Evolutionary conservation across 176 grass and related monocot species (phyloP), one percentile per base, ranked within the genome.

Genomic region (Musa troglodytarum): DNA sequence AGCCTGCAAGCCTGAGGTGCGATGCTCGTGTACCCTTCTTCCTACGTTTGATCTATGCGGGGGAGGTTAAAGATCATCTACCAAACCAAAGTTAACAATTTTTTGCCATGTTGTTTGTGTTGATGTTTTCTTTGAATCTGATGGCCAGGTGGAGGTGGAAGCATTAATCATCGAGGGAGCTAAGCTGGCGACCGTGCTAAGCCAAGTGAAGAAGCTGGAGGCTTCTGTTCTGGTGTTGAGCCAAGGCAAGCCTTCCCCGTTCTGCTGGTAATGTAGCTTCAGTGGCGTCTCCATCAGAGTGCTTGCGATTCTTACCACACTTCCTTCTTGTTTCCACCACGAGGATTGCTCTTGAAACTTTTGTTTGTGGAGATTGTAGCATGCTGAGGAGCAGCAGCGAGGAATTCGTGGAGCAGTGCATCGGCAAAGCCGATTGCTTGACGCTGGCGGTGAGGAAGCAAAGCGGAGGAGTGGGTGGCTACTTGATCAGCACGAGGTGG

Each of bases 331-430:
- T 43, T 5, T 43, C 34, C 6, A 5, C 34, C 3, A 5, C 6
- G 3, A 43, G 34, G 34, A 43, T 43, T n/a, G 65, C 51, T 82
- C 66, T 50, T 19, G 71, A 77, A 76, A 26, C 79, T 51, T 69
- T 34, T 63, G 55, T 25, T 19, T 78, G 22, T 68, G 52, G 6
- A 13, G 19, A 63, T 79, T 0, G 80, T 80, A 96, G 93, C 80
- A 68, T 91, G 50, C 25, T 86, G 24, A 72, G 76, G 51, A 90
- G 87, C 85, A 96, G 83, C 76, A 79, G 85, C 58, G 93, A 92
- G 78, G 93, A 92, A 80, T 79, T 90, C 34, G 85, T 96, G 58
- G 93, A 96, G 85, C 83, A 92, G 49, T 96, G 89, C 83, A 96
- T 96, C 74, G 88, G 79, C 87, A 85, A 78, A 76, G 89, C 93